These are phyloP conservation scores for Barnettozyma siamensis DNA, from an alignment of 805 yeast genomes.

Conservation along the genomic window DNA sequence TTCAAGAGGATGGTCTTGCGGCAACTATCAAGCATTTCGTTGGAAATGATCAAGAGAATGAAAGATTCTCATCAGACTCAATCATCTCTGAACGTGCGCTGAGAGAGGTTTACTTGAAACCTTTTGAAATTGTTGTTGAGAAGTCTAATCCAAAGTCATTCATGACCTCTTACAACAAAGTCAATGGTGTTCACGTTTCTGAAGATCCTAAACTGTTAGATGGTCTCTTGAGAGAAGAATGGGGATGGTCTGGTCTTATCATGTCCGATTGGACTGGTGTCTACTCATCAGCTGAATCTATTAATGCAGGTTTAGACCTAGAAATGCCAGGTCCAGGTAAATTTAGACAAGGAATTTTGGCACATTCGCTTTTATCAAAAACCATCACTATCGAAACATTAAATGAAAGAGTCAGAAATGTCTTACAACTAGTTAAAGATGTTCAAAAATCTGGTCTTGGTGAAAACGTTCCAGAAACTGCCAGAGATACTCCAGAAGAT, in stretches of 20 bases:
- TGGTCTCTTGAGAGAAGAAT: slow-evolving; percentile 45
- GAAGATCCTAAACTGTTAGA: slow-evolving; percentile 36
- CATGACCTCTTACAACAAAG: slow-evolving; percentile 58
- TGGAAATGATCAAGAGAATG: slow-evolving; percentile 55
- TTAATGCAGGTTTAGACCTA: slow-evolving; percentile 51
- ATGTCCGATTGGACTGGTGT: slow-evolving; percentile 66
- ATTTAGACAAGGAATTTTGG: slow-evolving; percentile 37
- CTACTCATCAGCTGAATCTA: slow-evolving; percentile 39
- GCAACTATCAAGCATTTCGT: slow-evolving; percentile 31
- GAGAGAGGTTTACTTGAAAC: slow-evolving; percentile 55
- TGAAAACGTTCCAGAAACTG: slow-evolving; percentile 32
- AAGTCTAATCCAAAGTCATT: slow-evolving; percentile 45
- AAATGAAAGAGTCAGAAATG: slow-evolving; percentile 43
- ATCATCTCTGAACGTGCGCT: slow-evolving; percentile 51
- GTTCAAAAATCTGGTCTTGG: slow-evolving; percentile 38
- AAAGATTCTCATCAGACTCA: slow-evolving; percentile 41
- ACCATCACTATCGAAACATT: slow-evolving; percentile 35
- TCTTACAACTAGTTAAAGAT: slow-evolving; percentile 42
- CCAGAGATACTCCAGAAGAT: slow-evolving; percentile 42
- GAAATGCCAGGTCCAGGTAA: slow-evolving; percentile 62
- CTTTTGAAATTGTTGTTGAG: slow-evolving; percentile 53
- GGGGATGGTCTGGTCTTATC: slow-evolving; percentile 48
- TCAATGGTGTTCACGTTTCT: slow-evolving; percentile 52
- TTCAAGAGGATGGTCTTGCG: slow-evolving; percentile 42
- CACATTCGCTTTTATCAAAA: slow-evolving; percentile 31